A percentile compares a stretch with the other conserved stretches of the same genome.
Evolutionary conservation across 2,329 filamentous ascomycete genomes (phyloP).

Genomic region (Fusarium anguioides): DNA sequence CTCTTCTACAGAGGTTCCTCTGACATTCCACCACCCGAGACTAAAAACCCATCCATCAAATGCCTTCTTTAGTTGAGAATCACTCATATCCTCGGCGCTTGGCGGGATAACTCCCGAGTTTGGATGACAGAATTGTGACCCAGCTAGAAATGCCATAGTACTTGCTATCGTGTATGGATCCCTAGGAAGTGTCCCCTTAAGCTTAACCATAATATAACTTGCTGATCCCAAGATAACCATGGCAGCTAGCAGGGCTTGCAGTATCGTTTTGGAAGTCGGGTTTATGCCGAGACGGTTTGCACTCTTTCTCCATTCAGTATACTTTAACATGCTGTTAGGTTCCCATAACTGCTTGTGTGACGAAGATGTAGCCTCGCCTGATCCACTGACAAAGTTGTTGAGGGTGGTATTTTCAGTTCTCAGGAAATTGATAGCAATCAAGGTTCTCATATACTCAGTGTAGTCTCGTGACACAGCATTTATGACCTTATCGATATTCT

Average conservation of each 20-base stretch:
- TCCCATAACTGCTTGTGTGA: no score
- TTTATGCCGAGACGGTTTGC: no score
- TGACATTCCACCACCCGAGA: neutral
- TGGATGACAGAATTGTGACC: neutral
- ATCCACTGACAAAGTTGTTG: neutral
- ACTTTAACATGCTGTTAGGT: no score
- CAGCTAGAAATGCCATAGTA: neutral
- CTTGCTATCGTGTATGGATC: neutral
- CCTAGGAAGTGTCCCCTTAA: neutral
- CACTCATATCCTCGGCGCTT: neutral
- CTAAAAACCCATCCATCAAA: neutral
- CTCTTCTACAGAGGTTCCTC: neutral
- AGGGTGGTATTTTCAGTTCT: neutral
- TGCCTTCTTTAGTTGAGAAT: neutral
- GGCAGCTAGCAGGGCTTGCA: no score
- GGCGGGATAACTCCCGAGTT: fast-evolving
- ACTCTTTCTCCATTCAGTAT: no score
- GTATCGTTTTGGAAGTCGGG: no score
- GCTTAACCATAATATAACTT: neutral
- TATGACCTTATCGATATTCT: no score
- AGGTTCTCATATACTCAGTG: neutral
- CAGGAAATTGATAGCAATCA: neutral
- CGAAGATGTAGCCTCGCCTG: no score
- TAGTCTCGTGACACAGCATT: no score
- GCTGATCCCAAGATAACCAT: no score